A percentile compares a stretch with the other conserved stretches of the same genome.
Conservation (phyloP, 495 filamentous ascomycete species). For the Elaphomyces granulatus region DNA sequence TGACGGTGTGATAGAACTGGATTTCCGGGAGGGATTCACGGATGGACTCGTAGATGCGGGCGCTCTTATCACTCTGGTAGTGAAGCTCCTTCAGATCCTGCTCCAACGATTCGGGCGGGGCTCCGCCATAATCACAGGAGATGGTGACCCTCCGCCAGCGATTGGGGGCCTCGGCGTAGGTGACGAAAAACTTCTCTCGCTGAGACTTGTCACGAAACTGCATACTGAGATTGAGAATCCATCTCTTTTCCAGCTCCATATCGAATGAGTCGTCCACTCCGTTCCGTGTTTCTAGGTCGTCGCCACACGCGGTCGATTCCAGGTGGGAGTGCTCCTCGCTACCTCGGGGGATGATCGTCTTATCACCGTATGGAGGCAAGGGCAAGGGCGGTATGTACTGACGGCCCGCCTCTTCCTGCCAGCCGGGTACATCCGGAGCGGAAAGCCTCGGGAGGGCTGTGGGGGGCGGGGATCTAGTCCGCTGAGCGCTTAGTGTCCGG, state of each 20-base stretch:
- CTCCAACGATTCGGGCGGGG: conserved; percentile 70
- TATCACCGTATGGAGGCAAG: neutral
- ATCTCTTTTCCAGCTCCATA: conserved; percentile 71
- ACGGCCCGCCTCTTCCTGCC: conserved; percentile 21
- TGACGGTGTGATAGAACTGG: conserved; percentile 89
- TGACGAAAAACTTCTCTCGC: conserved; percentile 97
- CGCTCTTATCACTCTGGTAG: conserved; percentile 86
- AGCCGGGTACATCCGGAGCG: conserved; percentile 32
- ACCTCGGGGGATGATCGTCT: neutral
- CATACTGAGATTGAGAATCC: conserved; percentile 98
- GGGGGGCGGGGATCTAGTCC: conserved; percentile 30
- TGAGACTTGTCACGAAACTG: conserved; percentile 91
- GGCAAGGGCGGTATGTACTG: too few species aligned
- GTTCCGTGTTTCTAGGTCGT: conserved; percentile 3
- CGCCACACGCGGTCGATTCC: conserved; percentile 2
- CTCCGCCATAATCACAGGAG: conserved; percentile 83
- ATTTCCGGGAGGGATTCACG: conserved; percentile 83
- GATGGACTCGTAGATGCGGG: conserved; percentile 92
- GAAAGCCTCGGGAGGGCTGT: conserved; percentile 28
- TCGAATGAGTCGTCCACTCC: conserved; percentile 43
- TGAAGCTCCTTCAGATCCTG: conserved; percentile 59
- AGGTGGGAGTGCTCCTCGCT: neutral
- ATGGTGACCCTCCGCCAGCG: conserved; percentile 82
- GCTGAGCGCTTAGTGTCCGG: conserved; percentile 32
- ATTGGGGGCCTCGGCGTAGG: conserved; percentile 66